Evolutionary conservation across 345 rosid genomes (phyloP), one percentile per base, ranked within the genome.

Genomic region (Arabidopsis thaliana): DNA sequence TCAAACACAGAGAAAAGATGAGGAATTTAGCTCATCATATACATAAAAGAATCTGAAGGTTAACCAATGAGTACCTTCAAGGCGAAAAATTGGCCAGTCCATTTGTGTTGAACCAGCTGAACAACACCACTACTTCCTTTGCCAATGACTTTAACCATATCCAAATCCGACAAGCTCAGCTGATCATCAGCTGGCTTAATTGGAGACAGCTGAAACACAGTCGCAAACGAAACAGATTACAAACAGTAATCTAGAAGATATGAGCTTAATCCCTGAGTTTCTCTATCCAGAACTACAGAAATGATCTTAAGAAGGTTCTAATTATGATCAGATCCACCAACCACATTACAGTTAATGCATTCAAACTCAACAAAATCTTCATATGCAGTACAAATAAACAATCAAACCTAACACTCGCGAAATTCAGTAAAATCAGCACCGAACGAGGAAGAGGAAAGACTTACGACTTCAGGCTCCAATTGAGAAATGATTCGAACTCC

Each of bases 51-150:
- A 16, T 16, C 20, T 16, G 20, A 16, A 16, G 20, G 20, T 16
- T 16, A 16, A 16, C 20, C 20, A 16, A 16, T 16, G 33, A 8
- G 49, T 23, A 93, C 98, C 96, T 94, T 94, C 66, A 94, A 81
- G 11, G 98, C 97, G 42, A 94, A 91, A 74, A 94, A 91, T 37
- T 87, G 96, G 64, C 87, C 88, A 50, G 91, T 86, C 96, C 96
- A 94, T 78, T 94, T 94, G 84, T 94, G 98, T 69, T 88, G 98
- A 79, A 94, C 98, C 80, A 94, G 77, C 50, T 94, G 98, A 38
- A 94, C 98, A 59, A 81, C 86, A 61, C 98, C 98, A 59, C 98
- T 90, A 76, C 85, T 90, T 65, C 98, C 98, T 83, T 94, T 94
- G 1, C 98, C 98, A 40, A 94, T 84, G 56, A 91, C 84, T 74